Conservation (phyloP, 2,329 filamentous ascomycete genomes). For the Plenodomus biglobosus region DNA sequence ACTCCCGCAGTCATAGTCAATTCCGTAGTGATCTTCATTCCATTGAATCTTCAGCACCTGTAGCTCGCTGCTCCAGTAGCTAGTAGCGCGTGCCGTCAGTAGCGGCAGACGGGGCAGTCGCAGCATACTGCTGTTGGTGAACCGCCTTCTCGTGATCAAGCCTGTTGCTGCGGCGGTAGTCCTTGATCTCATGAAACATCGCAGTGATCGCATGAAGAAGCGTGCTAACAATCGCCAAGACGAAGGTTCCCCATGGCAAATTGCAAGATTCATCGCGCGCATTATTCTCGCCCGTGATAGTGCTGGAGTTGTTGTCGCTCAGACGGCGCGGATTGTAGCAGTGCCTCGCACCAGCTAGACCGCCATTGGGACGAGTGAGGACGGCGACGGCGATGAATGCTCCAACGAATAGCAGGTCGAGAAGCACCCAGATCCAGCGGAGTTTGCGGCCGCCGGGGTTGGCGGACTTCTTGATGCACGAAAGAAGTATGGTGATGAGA, state of each 20-base stretch:
- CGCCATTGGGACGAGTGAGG: constrained; percentile 44
- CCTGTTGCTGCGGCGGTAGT: constrained; percentile 21
- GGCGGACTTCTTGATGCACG: constrained; percentile 36
- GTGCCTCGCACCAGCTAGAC: constrained; percentile 38
- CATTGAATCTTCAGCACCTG: too few relatives aligned
- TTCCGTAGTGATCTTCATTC: not conserved
- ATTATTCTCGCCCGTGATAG: constrained; percentile 17
- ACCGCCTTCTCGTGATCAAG: constrained; percentile 13
- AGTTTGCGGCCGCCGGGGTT: constrained; percentile 36
- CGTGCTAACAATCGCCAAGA: constrained; percentile 51
- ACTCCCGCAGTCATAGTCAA: not conserved
- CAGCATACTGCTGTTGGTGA: constrained; percentile 4
- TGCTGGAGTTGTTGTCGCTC: constrained; percentile 3
- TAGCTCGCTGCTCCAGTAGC: too few relatives aligned
- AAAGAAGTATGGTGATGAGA: constrained; percentile 41
- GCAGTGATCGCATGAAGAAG: constrained; percentile 49
- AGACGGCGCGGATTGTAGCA: constrained; percentile 25
- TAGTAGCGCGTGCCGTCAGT: constrained; percentile 2
- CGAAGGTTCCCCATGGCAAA: constrained; percentile 50
- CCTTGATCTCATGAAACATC: constrained; percentile 44
- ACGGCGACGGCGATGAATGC: constrained; percentile 50
- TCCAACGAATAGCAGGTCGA: constrained; percentile 43
- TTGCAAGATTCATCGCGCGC: constrained; percentile 38
- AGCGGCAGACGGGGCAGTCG: not conserved
- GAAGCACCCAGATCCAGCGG: constrained; percentile 46